Evolutionary conservation across 139 green algal genomes (phyloP).

Genomic region (Chlamydomonas urium): DNA sequence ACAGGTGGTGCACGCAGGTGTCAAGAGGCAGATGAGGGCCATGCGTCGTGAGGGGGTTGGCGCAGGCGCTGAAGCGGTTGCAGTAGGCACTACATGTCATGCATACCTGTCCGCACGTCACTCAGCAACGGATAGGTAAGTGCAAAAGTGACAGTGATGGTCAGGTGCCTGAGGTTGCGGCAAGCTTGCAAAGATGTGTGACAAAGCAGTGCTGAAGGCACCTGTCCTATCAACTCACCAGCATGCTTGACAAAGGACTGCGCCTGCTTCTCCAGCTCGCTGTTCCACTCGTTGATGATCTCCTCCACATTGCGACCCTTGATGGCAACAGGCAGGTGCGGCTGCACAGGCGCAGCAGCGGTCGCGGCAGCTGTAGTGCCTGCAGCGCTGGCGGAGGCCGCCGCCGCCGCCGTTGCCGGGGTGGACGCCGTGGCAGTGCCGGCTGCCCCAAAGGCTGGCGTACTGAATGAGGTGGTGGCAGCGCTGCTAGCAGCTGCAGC

Average conservation of each 20-base stretch:
- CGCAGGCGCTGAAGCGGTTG: too few relatives aligned
- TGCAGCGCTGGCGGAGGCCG: not conserved
- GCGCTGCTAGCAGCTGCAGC: constrained; percentile 11
- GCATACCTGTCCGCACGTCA: too few relatives aligned
- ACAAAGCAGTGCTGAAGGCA: too few relatives aligned
- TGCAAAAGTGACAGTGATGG: too few relatives aligned
- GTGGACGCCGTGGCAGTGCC: not conserved
- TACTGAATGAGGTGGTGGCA: constrained; percentile 16
- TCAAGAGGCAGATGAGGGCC: not conserved
- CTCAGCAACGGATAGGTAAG: too few relatives aligned
- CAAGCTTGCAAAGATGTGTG: too few relatives aligned
- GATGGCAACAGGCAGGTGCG: constrained; percentile 19
- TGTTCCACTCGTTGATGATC: constrained; percentile 45
- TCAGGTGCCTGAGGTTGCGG: too few relatives aligned
- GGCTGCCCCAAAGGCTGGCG: constrained; percentile 1
- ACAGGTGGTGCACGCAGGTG: not conserved
- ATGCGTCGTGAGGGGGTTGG: too few relatives aligned
- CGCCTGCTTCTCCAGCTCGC: constrained; percentile 78
- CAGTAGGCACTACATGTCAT: too few relatives aligned
- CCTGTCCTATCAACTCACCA: too few relatives aligned
- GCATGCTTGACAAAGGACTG: constrained; percentile 77
- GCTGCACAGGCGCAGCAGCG: not conserved
- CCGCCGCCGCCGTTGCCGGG: not conserved
- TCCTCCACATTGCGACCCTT: constrained; percentile 23
- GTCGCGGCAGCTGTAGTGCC: constrained; percentile 2